Percentiles rank a stretch among this genome's conserved stretches.
These are phyloP conservation scores for Neurospora sp. DNA, from an alignment of 495 filamentous ascomycete genomes.

Conservation along the genomic window DNA sequence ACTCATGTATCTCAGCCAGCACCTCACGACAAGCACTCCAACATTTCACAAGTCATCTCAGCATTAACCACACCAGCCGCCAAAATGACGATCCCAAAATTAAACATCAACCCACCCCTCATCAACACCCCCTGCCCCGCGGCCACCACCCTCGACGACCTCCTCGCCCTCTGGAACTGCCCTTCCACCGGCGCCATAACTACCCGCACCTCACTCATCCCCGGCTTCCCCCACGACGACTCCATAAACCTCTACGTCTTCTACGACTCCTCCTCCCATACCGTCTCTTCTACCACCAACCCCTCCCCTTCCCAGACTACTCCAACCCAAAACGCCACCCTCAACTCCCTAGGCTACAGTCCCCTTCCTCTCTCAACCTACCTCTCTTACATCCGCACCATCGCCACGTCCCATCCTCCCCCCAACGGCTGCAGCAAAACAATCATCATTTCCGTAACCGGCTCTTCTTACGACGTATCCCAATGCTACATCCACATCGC, in stretches of 20 bases:
- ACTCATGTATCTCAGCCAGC: background rate
- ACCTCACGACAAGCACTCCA: background rate
- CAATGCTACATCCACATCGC: conserved; percentile 31
- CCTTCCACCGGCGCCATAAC: conserved; percentile 59
- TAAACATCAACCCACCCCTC: conserved; percentile 51
- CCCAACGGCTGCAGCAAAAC: conserved; percentile 31
- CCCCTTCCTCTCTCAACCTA: conserved; percentile 47
- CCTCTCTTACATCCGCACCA: conserved; percentile 54
- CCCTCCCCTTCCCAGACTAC: background rate
- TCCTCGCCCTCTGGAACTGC: conserved; percentile 44
- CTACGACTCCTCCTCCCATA: conserved; percentile 44
- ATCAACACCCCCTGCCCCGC: conserved; percentile 63
- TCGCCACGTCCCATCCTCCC: conserved; percentile 20
- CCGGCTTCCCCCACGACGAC: conserved; percentile 49
- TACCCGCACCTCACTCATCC: conserved; percentile 50
- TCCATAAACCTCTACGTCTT: conserved; percentile 56
- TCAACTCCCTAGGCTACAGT: conserved; percentile 64
- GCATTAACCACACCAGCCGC: background rate
- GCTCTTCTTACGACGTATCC: conserved; percentile 37
- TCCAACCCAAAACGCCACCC: conserved; percentile 36
- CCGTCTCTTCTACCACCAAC: background rate
- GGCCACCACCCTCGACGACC: conserved; percentile 51
- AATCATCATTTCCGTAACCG: conserved; percentile 64
- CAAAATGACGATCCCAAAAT: conserved; percentile 11
- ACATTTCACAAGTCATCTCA: background rate